phyloP scores from a whole-genome alignment of 352 stramenopile species.

The Globisporangium emineosum region DNA sequence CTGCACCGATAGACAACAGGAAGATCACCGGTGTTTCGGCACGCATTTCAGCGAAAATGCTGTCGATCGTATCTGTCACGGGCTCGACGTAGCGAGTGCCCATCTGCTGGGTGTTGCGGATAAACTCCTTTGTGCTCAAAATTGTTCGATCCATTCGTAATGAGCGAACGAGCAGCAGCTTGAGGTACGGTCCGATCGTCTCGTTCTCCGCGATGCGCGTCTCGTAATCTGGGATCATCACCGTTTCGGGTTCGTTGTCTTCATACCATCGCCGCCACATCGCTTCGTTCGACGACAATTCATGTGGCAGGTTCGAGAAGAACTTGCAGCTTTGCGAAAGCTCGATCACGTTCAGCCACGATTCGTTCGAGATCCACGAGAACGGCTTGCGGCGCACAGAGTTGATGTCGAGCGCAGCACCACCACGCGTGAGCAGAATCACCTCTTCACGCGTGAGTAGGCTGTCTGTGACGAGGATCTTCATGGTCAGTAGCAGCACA shows the following conservation, averaged over 20 bases:
- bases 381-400: conserved; percentile 95
- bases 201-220: conserved; percentile 91
- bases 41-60: conserved; percentile 96
- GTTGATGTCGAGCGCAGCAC: conserved; percentile 97
- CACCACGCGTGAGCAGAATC: conserved; percentile 93
- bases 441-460: conserved; percentile 94
- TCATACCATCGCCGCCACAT: conserved; percentile 98
- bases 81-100: conserved; percentile 95
- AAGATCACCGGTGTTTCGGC: conserved; percentile 97
- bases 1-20: conserved; percentile 95
- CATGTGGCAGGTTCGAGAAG: conserved; percentile 94
- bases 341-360: conserved; percentile 98
- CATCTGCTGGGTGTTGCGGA: conserved; percentile 96
- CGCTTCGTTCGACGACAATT: conserved; percentile 95
- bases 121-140: conserved; percentile 97
- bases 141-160: conserved; percentile 98
- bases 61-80: conserved; percentile 99
- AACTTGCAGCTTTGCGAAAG: conserved; percentile 95
- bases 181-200: conserved; percentile 95
- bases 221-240: conserved; percentile 96
- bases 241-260: conserved; percentile 96
- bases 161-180: conserved; percentile 95
- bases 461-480: conserved; percentile 95
- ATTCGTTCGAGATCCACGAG: conserved; percentile 96
- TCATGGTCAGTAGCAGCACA: conserved; percentile 96